Base-by-base conservation (phyloP, 495 filamentous ascomycete species). In the Terfezia claveryi region DNA sequence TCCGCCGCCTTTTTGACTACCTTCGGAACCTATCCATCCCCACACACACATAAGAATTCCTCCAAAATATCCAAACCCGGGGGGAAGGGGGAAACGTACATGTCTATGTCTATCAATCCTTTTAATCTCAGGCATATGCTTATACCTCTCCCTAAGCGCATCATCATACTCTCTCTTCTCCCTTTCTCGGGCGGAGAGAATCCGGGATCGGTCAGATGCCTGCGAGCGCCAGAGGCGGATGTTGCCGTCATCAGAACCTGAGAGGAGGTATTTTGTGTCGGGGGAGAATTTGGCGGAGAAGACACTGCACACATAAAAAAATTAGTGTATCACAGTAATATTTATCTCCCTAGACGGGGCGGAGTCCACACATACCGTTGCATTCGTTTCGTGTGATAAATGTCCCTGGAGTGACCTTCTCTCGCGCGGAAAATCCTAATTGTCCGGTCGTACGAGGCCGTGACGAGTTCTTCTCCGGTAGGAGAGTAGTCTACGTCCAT, bases 331-430 rank as follows among this genome's bases (percentile, higher is more conserved):
- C 7, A 7, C 7, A 32, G 4, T 7, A 32, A 72, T 54, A 51
- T 53, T 10, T 17, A 32, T 52, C 10, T 54, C 5, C 10, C n/a
- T 37, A n/a, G 78, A 32, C 4, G 27, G 27, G 27, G 27, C 27
- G 27, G 27, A 32, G 27, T 7, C 27, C 27, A 32, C 27, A 32
- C 27, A 7, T 32, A 32, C 27, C 27, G 76, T 72, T 98, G 91
- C 92, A 95, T 95, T 54, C 91, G 79, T 69, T 93, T 87, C 10
- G 91, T 96, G 70, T 96, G 91, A 69, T 99, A 99, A 50, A 95
- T 80, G 57, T 99, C 91, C 55, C 87, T 71, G 4, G 83, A 86
- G 67, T 92, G 85, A 9, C 91, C 91, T 50, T 78, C 73, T 37
- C 78, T 74, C 27, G 87, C 76, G 61, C 78, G 76, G 80, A 86